Evolutionary conservation across 2,329 filamentous ascomycete genomes (phyloP).

Genomic region (Aureobasidium lini): DNA sequence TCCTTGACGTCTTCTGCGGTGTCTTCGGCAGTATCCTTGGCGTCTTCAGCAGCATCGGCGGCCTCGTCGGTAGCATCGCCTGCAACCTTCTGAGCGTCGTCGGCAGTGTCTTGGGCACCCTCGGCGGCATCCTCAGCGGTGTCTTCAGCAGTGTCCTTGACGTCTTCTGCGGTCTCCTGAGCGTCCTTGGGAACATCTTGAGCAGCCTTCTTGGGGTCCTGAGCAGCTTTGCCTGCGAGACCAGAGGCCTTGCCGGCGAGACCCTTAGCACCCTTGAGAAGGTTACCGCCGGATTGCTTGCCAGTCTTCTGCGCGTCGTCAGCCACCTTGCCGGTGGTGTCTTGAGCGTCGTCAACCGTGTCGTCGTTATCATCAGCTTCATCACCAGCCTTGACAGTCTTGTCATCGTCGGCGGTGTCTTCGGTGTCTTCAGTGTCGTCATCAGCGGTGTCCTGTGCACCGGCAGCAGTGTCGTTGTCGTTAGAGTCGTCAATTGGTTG

Average conservation of each 20-base stretch:
- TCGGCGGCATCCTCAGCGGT: constrained; percentile 27
- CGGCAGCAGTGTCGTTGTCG: constrained; percentile 29
- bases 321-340: constrained; percentile 27
- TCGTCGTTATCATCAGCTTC: constrained; percentile 27
- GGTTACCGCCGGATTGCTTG: constrained; percentile 30
- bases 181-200: constrained; percentile 22
- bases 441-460: constrained; percentile 38
- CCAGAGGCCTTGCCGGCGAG: constrained; percentile 41
- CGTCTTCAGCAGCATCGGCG: constrained; percentile 27
- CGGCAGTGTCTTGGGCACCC: constrained; percentile 28
- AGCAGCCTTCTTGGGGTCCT: constrained; percentile 32
- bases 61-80: constrained; percentile 31
- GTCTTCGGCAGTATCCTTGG: constrained; percentile 28
- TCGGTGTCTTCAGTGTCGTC: constrained; percentile 29
- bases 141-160: constrained; percentile 29
- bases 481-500: constrained; percentile 39
- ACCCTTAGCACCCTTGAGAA: constrained; percentile 38
- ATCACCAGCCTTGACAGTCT: constrained; percentile 34
- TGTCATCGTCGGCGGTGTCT: constrained; percentile 34
- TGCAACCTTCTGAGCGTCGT: constrained; percentile 27
- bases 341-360: constrained; percentile 18
- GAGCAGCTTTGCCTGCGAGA: constrained; percentile 35
- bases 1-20: constrained; percentile 23
- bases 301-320: constrained; percentile 24
- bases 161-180: constrained; percentile 27